Evolutionary conservation across 345 rosid species (phyloP).

Genomic region (Xanthoceras sorbifolium): DNA sequence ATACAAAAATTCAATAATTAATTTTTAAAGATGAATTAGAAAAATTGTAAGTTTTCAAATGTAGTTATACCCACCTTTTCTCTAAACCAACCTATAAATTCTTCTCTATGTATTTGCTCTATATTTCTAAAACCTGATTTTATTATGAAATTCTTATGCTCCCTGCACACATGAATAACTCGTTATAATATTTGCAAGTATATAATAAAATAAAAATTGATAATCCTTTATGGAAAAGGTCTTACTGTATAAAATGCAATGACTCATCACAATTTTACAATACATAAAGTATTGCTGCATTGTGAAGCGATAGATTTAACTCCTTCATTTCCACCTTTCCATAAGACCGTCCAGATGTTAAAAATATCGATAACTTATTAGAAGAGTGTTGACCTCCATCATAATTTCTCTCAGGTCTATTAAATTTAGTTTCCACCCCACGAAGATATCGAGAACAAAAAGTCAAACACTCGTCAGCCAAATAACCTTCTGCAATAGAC

Average conservation of each 20-base stretch:
- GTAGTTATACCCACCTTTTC: neutral
- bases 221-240: neutral
- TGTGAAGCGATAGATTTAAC: neutral
- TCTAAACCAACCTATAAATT: neutral
- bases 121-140: neutral
- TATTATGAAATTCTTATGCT: neutral
- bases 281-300: neutral
- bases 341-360: neutral
- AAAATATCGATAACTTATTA: neutral
- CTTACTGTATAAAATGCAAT: neutral
- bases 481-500: slow-evolving; percentile 10
- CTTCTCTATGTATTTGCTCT: neutral
- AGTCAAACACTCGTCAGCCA: neutral
- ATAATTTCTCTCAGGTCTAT: neutral
- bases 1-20: neutral
- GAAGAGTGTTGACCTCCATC: neutral
- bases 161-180: neutral
- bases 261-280: slow-evolving; percentile 11
- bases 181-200: neutral
- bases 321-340: neutral
- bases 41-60: too few relatives aligned
- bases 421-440: slow-evolving; percentile 13
- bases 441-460: slow-evolving; percentile 10
- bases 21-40: neutral
- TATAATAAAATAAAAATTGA: neutral